Evolutionary conservation across 371 early-diverging fungal species (phyloP).

Genomic region (Lichtheimia ramosa): DNA sequence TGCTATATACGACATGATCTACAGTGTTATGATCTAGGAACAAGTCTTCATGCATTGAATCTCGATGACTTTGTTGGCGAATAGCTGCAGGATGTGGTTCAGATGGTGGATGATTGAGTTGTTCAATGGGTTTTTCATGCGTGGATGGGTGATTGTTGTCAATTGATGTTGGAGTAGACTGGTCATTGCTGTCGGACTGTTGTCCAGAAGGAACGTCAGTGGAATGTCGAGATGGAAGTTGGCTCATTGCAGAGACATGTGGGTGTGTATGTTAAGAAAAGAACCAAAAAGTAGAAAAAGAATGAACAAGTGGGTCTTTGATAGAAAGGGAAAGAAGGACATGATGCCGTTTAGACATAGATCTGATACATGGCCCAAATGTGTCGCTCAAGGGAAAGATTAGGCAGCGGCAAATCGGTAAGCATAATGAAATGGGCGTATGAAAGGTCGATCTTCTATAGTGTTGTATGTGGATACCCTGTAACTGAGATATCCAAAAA

Average conservation of each 20-base stretch:
- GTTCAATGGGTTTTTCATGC: too few relatives aligned
- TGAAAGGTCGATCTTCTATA: too few relatives aligned
- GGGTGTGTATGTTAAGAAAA: too few relatives aligned
- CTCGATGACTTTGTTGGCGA: not conserved
- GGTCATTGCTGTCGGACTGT: too few relatives aligned
- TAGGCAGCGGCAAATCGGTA: slow-evolving; percentile 1
- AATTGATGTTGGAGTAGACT: too few relatives aligned
- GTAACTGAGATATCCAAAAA: slow-evolving; percentile 1
- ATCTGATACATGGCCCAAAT: not conserved
- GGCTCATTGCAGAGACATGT: too few relatives aligned
- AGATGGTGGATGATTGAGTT: too few relatives aligned
- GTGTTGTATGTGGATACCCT: not conserved
- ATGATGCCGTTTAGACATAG: slow-evolving; percentile 1
- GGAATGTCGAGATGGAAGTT: too few relatives aligned
- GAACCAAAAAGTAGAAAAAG: too few relatives aligned
- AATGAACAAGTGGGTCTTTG: too few relatives aligned
- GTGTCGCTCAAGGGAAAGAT: slow-evolving; percentile 1
- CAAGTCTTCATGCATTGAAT: slow-evolving; percentile 13
- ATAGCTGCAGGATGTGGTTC: not conserved
- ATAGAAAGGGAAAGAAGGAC: too few relatives aligned
- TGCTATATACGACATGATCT: slow-evolving; percentile 4
- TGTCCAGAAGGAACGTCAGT: too few relatives aligned
- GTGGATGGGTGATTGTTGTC: not conserved
- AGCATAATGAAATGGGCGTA: not conserved
- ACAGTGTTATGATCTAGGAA: slow-evolving; percentile 5